phyloP scores from a whole-genome alignment of 1,139 yeast genomes.

The Neolecta irregularis region DNA sequence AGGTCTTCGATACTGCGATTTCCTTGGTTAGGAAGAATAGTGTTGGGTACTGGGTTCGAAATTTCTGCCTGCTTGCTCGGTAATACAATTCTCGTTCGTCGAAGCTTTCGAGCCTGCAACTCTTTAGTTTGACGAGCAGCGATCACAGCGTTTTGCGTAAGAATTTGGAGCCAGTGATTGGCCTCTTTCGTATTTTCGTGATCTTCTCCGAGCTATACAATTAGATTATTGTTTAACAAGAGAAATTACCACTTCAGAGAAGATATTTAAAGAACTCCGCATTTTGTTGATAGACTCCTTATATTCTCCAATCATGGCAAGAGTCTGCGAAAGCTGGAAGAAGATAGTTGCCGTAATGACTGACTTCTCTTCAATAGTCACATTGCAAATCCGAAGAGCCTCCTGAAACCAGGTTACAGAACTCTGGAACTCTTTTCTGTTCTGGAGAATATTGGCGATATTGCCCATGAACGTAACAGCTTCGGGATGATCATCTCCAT shows the following conservation, averaged over 20 bases:
- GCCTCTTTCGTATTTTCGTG: conserved; percentile 50
- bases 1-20: conserved; percentile 24
- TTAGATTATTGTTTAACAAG: too few species aligned
- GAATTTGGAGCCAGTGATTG: conserved; percentile 42
- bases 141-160: conserved; percentile 26
- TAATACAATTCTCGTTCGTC: conserved; percentile 4
- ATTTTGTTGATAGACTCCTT: conserved; percentile 42
- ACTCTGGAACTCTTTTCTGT: conserved; percentile 32
- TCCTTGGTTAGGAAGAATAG: background rate
- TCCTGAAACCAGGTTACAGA: conserved; percentile 37
- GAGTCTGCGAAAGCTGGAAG: conserved; percentile 53
- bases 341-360: conserved; percentile 44
- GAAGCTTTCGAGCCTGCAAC: conserved; percentile 11
- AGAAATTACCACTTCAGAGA: too few species aligned
- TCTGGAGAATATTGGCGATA: conserved; percentile 46
- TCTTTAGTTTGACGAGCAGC: conserved; percentile 18
- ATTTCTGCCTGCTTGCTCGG: too few species aligned
- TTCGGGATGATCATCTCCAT: conserved; percentile 52
- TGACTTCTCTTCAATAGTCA: conserved; percentile 41
- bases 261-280: conserved; percentile 37
- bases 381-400: conserved; percentile 33
- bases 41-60: background rate
- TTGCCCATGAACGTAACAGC: conserved; percentile 49
- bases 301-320: conserved; percentile 38
- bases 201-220: conserved; percentile 49